Evolutionary conservation across 2,329 filamentous ascomycete genomes (phyloP).

Genomic region (Fusarium sp.): DNA sequence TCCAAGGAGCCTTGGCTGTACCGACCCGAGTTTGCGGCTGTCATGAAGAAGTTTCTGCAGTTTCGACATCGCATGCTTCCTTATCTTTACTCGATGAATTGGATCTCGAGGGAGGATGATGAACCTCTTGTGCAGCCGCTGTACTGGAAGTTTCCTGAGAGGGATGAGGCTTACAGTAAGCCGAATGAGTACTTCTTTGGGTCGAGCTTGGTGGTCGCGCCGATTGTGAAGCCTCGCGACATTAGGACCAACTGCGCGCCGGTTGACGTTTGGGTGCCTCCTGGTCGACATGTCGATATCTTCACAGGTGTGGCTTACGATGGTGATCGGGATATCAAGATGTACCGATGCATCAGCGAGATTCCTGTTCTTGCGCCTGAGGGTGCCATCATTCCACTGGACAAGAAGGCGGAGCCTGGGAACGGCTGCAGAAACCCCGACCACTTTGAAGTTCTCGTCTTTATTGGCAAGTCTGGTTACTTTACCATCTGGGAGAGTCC

Average conservation of each 20-base stretch:
- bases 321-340: slow-evolving; percentile 62
- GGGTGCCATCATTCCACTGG: slow-evolving; percentile 70
- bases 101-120: slow-evolving; percentile 55
- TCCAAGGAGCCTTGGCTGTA: slow-evolving; percentile 73
- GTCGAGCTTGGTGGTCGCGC: slow-evolving; percentile 65
- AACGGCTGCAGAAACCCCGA: slow-evolving; percentile 63
- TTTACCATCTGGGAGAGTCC: slow-evolving; percentile 64
- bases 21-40: slow-evolving; percentile 56
- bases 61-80: slow-evolving; percentile 70
- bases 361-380: slow-evolving; percentile 67
- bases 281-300: slow-evolving; percentile 66
- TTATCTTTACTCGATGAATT: slow-evolving; percentile 70
- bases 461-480: slow-evolving; percentile 60
- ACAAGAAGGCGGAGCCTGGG: slow-evolving; percentile 53
- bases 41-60: slow-evolving; percentile 63
- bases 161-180: slow-evolving; percentile 65
- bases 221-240: slow-evolving; percentile 65
- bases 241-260: slow-evolving; percentile 58
- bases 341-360: slow-evolving; percentile 62
- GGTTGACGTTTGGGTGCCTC: slow-evolving; percentile 68
- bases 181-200: slow-evolving; percentile 72
- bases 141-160: slow-evolving; percentile 70
- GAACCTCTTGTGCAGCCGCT: slow-evolving; percentile 70
- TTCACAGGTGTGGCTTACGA: slow-evolving; percentile 70
- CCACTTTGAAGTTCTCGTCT: slow-evolving; percentile 61